Evolutionary conservation across 345 rosid genomes (phyloP).

Genomic region (Carallia pectinifolia): DNA sequence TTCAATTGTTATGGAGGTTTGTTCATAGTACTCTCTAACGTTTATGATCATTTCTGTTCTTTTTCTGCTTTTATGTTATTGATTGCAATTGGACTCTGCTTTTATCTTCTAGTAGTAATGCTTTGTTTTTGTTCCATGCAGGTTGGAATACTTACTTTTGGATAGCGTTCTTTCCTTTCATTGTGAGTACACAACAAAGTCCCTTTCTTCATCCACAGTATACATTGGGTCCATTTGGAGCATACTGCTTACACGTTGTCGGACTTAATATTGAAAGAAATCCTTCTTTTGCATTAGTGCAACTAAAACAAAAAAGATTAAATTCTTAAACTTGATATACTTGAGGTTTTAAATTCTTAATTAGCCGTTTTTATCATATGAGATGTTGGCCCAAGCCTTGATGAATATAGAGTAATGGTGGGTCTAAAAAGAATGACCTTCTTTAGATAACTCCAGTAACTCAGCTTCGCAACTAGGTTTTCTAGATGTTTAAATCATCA

Average conservation of each 20-base stretch:
- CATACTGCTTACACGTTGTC: too few relatives aligned
- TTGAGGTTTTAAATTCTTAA: too few relatives aligned
- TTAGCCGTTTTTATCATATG: too few relatives aligned
- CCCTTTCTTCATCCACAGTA: neutral
- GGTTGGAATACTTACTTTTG: conserved; percentile 92
- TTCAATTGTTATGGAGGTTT: neutral
- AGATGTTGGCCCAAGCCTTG: too few relatives aligned
- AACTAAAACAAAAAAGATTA: too few relatives aligned
- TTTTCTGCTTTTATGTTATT: neutral
- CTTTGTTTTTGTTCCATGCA: conserved; percentile 24
- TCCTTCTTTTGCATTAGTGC: too few relatives aligned
- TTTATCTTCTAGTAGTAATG: neutral
- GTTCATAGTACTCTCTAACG: neutral
- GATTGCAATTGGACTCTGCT: neutral
- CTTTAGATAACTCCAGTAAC: neutral
- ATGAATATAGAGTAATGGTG: too few relatives aligned
- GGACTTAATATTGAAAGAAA: too few relatives aligned
- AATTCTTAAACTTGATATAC: too few relatives aligned
- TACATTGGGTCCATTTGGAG: too few relatives aligned
- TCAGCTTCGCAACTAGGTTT: neutral
- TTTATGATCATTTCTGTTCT: neutral
- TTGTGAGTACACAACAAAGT: conserved; percentile 46
- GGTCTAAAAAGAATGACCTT: neutral
- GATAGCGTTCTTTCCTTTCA: conserved; percentile 76
- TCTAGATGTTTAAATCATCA: neutral